Conservation (phyloP, 2,329 filamentous ascomycete genomes). For the Phialophora tarda region DNA sequence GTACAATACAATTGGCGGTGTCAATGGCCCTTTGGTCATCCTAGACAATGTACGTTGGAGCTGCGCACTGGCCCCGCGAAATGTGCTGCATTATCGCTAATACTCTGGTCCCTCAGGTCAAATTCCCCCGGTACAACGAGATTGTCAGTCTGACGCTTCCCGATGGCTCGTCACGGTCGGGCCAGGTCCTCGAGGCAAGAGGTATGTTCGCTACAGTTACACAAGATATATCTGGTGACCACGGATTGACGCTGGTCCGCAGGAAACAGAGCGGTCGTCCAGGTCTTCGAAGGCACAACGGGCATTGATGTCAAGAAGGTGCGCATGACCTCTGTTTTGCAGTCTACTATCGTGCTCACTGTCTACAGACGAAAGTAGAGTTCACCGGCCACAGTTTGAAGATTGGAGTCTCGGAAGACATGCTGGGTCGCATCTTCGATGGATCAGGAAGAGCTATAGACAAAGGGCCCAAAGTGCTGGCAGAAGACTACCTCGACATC, state of each 20-base stretch:
- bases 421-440: conserved; percentile 98
- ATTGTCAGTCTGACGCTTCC: conserved; percentile 95
- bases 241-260: conserved; percentile 32
- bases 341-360: conserved; percentile 37
- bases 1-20: conserved; percentile 98
- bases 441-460: conserved; percentile 97
- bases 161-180: conserved; percentile 90
- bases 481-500: conserved; percentile 98
- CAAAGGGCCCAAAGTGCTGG: conserved; percentile 97
- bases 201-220: conserved; percentile 61
- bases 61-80: conserved; percentile 5
- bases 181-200: conserved; percentile 96
- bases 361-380: conserved; percentile 85
- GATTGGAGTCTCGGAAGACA: conserved; percentile 98
- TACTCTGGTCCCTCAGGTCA: conserved; percentile 67
- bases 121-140: conserved; percentile 96
- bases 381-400: conserved; percentile 97
- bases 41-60: conserved; percentile 80
- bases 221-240: conserved; percentile 3
- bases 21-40: conserved; percentile 97
- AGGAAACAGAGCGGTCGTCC: conserved; percentile 94
- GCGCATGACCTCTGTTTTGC: conserved; percentile 39
- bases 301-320: conserved; percentile 99
- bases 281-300: conserved; percentile 96
- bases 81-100: conserved; percentile 33